These are phyloP conservation scores for Beauveria rudraprayagi DNA, from an alignment of 2,329 filamentous ascomycete genomes.

Conservation along the genomic window DNA sequence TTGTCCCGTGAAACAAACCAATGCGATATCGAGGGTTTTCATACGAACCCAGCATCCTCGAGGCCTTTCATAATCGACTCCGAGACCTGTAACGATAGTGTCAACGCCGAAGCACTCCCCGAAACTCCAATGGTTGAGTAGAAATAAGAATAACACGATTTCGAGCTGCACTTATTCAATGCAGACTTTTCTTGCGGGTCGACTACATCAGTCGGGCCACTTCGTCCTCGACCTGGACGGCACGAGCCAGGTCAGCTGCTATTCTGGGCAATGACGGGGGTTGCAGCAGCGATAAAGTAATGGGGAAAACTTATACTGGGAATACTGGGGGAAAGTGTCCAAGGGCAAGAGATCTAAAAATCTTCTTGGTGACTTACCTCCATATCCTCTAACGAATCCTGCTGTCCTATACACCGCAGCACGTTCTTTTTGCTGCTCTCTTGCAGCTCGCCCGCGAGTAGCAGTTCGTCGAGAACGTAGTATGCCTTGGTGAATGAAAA, in stretches of 20 bases:
- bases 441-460: slow-evolving; percentile 93
- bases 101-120: slow-evolving; percentile 10
- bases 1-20: not conserved
- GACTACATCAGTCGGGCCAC: slow-evolving; percentile 80
- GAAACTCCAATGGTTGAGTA: slow-evolving; percentile 7
- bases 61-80: slow-evolving; percentile 30
- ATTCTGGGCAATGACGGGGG: not conserved
- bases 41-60: slow-evolving; percentile 33
- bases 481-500: slow-evolving; percentile 99
- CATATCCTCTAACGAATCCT: slow-evolving; percentile 97
- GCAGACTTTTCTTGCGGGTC: not conserved
- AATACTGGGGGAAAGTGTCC: not conserved
- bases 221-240: slow-evolving; percentile 75
- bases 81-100: slow-evolving; percentile 21
- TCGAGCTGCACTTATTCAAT: not conserved
- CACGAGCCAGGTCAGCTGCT: slow-evolving; percentile 29
- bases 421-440: slow-evolving; percentile 99
- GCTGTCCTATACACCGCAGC: slow-evolving; percentile 87
- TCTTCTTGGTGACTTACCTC: slow-evolving; percentile 64
- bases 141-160: slow-evolving; percentile 7
- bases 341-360: not conserved
- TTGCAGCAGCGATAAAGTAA: not conserved
- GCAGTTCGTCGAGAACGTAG: slow-evolving; percentile 94
- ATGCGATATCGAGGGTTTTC: slow-evolving; percentile 13
- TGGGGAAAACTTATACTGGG: not conserved